A percentile compares a stretch with the other conserved stretches of the same genome.
phyloP scores from a whole-genome alignment of 1,284 basidiomycete species.

The Sphagnurus paluster region DNA sequence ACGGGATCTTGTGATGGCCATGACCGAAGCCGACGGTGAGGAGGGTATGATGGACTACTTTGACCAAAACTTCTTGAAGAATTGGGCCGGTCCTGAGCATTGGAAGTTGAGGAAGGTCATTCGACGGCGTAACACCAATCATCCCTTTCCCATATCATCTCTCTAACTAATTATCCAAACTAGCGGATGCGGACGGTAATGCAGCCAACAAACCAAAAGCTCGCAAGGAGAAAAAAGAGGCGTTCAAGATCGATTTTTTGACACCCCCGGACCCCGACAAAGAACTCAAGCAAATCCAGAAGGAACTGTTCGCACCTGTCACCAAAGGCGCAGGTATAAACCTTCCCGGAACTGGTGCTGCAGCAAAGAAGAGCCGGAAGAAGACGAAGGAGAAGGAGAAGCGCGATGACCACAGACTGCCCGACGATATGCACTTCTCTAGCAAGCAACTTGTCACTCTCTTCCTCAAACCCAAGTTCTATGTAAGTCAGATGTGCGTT shows the following conservation, averaged over 20 bases:
- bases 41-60: constrained; percentile 90
- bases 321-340: constrained; percentile 67
- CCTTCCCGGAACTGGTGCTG: constrained; percentile 57
- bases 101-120: constrained; percentile 89
- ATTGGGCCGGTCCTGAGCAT: constrained; percentile 99
- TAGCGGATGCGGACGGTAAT: constrained; percentile 52
- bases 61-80: constrained; percentile 86
- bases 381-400: constrained; percentile 59
- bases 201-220: constrained; percentile 47
- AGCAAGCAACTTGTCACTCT: constrained; percentile 87
- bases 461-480: constrained; percentile 95
- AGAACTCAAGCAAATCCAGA: constrained; percentile 69
- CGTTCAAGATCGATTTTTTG: constrained; percentile 88
- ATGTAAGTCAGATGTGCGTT: constrained; percentile 63
- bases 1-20: constrained; percentile 81
- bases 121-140: constrained; percentile 61
- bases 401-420: constrained; percentile 80
- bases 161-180: constrained; percentile 1
- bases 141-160: not conserved
- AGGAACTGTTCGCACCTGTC: constrained; percentile 82
- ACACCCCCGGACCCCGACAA: constrained; percentile 53
- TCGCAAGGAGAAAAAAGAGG: constrained; percentile 79
- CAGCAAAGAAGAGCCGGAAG: constrained; percentile 48
- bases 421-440: constrained; percentile 98
- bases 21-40: constrained; percentile 71